Evolutionary conservation across 2,329 filamentous ascomycete genomes (phyloP).

Genomic region (Calonectria pauciramosa): DNA sequence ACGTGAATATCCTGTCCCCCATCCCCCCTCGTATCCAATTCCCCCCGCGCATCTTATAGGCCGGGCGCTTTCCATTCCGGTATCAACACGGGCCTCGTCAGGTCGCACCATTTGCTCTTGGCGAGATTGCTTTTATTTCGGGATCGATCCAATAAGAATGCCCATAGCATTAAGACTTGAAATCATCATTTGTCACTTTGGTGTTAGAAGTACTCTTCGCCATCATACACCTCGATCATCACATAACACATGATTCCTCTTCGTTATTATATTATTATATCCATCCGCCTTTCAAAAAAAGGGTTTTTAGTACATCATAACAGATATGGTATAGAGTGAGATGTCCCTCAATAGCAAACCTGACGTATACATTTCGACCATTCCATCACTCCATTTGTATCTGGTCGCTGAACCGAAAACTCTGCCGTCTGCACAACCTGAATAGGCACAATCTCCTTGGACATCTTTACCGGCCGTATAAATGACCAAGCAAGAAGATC

Average conservation of each 20-base stretch:
- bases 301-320: background rate
- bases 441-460: background rate
- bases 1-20: background rate
- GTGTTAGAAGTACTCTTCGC: background rate
- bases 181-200: background rate
- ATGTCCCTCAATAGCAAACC: background rate
- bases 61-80: background rate
- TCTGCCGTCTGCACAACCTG: background rate
- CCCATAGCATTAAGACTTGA: background rate
- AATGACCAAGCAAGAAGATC: constrained; percentile 4
- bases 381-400: background rate
- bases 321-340: background rate
- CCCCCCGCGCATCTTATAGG: background rate
- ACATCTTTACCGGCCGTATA: background rate
- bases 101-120: background rate
- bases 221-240: background rate
- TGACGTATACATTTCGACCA: background rate
- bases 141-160: background rate
- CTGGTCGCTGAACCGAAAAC: background rate
- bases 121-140: background rate
- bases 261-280: background rate
- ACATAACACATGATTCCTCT: background rate
- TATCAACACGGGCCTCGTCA: background rate
- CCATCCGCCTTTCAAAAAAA: background rate
- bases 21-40: background rate